Evolutionary conservation across 2,329 filamentous ascomycete genomes (phyloP).

Genomic region (Parastagonospora avenae): DNA sequence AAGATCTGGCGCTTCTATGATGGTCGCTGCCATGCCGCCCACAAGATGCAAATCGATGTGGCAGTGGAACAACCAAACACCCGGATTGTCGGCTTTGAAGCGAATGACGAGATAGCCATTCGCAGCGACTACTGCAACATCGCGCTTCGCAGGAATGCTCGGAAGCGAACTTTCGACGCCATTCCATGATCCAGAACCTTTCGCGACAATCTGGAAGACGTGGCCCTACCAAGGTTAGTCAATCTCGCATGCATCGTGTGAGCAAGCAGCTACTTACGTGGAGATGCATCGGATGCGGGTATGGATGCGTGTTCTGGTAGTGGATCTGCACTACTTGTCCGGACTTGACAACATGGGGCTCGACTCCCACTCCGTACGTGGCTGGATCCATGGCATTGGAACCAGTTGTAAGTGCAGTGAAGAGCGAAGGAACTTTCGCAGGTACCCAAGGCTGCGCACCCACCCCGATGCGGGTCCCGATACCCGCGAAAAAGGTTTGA

Average conservation of each 20-base stretch:
- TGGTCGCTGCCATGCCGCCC: constrained; percentile 30
- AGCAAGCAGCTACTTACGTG: constrained; percentile 13
- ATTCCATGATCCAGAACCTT: constrained; percentile 51
- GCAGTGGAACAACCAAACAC: constrained; percentile 46
- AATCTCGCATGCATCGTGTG: not conserved
- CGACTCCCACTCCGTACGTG: constrained; percentile 13
- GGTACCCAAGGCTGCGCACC: constrained; percentile 71
- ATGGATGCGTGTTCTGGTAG: constrained; percentile 44
- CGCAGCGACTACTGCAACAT: constrained; percentile 49
- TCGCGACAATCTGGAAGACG: constrained; percentile 41
- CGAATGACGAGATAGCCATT: not conserved
- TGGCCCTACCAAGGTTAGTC: not conserved
- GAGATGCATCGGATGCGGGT: constrained; percentile 52
- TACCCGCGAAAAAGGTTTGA: constrained; percentile 66
- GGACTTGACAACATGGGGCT: not conserved
- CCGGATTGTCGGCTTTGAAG: constrained; percentile 45
- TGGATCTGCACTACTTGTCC: not conserved
- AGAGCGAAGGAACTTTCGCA: constrained; percentile 78
- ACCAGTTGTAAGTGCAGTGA: constrained; percentile 69
- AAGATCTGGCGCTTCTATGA: constrained; percentile 35
- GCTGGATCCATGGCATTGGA: constrained; percentile 48
- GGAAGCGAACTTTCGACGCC: constrained; percentile 44
- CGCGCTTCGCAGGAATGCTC: constrained; percentile 46
- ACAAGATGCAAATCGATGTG: constrained; percentile 41
- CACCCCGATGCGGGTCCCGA: constrained; percentile 57